Conservation (phyloP, 352 stramenopile species). For the Heterotrichella gracilis region DNA sequence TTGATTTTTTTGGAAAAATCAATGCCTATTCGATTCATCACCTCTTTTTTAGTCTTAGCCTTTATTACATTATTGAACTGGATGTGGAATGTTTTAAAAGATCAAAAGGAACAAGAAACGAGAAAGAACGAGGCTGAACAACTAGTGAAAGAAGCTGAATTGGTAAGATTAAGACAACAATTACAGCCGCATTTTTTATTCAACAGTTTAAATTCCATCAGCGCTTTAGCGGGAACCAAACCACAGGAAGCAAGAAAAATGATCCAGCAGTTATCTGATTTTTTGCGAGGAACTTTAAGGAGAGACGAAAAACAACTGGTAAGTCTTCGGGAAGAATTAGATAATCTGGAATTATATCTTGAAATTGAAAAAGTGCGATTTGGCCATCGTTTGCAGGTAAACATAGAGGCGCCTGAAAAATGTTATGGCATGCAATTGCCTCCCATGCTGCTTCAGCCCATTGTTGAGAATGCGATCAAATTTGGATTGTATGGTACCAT, state of each 20-base stretch:
- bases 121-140: neutral
- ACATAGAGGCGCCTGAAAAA: neutral
- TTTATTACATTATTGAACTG: neutral
- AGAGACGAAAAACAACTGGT: neutral
- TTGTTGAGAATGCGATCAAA: slow-evolving; percentile 1
- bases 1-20: neutral
- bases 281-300: neutral
- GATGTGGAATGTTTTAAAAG: neutral
- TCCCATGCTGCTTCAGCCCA: neutral
- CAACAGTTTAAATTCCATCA: neutral
- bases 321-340: neutral
- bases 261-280: neutral
- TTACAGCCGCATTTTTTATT: slow-evolving; percentile 2
- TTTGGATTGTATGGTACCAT: neutral
- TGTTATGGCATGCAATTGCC: neutral
- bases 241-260: neutral
- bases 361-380: slow-evolving; percentile 2
- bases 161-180: neutral
- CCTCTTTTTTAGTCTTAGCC: neutral
- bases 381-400: neutral
- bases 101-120: neutral
- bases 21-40: neutral
- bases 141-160: neutral
- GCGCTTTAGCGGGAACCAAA: neutral
- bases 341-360: neutral